These are phyloP conservation scores for Rhodotorula sp. DNA, from an alignment of 1,284 basidiomycete species.

Conservation along the genomic window DNA sequence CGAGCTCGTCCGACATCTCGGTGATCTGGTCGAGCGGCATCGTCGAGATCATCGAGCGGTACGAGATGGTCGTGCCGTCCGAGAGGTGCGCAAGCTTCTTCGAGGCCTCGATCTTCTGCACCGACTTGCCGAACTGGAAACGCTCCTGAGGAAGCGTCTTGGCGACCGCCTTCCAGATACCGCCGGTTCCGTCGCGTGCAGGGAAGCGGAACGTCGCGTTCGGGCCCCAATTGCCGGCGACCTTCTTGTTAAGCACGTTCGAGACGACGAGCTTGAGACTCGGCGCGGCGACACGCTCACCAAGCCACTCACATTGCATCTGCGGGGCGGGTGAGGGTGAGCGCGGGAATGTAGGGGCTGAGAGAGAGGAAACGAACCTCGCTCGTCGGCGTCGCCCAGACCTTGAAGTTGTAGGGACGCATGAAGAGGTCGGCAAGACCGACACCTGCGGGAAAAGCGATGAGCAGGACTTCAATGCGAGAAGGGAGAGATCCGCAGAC, in stretches of 20 bases:
- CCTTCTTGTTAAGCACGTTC: conserved; percentile 55
- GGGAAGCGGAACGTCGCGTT: conserved; percentile 59
- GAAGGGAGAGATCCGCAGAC: background rate
- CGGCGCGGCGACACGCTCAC: conserved; percentile 57
- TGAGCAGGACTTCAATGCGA: background rate
- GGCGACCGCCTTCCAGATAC: conserved; percentile 57
- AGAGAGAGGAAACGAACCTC: conserved; percentile 38
- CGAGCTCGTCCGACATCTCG: conserved; percentile 47
- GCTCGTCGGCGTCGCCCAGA: conserved; percentile 56
- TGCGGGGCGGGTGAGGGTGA: background rate
- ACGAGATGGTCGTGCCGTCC: conserved; percentile 52
- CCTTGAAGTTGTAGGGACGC: conserved; percentile 59
- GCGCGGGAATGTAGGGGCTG: conserved; percentile 7
- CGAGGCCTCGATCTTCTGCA: conserved; percentile 51
- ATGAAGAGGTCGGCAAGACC: conserved; percentile 57
- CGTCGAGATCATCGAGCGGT: conserved; percentile 54
- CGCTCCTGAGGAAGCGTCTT: conserved; percentile 51
- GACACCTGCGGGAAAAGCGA: conserved; percentile 31
- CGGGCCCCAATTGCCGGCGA: conserved; percentile 56
- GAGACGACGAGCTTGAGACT: conserved; percentile 54
- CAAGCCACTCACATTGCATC: conserved; percentile 60
- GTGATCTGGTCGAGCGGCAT: conserved; percentile 54
- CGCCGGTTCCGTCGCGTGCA: conserved; percentile 55
- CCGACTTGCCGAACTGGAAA: conserved; percentile 50
- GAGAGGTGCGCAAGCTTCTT: conserved; percentile 51